Conservation (phyloP, 805 yeast genomes). For the Zygotorulaspora sp. region DNA sequence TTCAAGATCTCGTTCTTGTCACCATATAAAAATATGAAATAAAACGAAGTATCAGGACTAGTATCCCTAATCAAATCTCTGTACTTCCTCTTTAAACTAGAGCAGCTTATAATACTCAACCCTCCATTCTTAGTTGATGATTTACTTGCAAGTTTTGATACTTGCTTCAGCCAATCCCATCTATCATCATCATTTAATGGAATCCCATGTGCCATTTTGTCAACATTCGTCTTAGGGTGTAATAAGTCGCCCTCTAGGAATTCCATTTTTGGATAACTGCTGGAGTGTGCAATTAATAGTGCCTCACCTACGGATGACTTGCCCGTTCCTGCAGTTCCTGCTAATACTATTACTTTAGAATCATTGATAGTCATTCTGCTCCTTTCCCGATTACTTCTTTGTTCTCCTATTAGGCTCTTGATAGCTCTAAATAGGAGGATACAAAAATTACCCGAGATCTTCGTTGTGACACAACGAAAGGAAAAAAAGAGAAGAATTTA, state of each 20-base stretch:
- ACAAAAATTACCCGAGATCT: not conserved
- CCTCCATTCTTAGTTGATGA: constrained; percentile 36
- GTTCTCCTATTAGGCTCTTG: not conserved
- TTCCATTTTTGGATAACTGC: constrained; percentile 40
- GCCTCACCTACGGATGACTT: constrained; percentile 70
- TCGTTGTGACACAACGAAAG: not conserved
- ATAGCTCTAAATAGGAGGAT: not conserved
- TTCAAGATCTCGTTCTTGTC: constrained; percentile 53
- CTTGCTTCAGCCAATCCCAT: constrained; percentile 75
- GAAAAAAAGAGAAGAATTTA: not conserved
- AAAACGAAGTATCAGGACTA: constrained; percentile 39
- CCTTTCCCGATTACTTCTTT: not conserved
- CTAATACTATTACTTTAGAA: constrained; percentile 54
- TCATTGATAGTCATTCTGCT: not conserved
- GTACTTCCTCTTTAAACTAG: constrained; percentile 72
- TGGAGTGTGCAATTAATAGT: constrained; percentile 38
- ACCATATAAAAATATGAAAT: constrained; percentile 66
- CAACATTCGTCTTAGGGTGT: constrained; percentile 69
- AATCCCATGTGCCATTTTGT: constrained; percentile 75
- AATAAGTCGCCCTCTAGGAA: constrained; percentile 83
- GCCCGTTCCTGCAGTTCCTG: constrained; percentile 97
- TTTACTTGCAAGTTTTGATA: constrained; percentile 42
- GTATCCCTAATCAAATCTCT: constrained; percentile 52
- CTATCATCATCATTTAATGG: constrained; percentile 89
- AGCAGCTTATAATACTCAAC: constrained; percentile 65